phyloP scores from a whole-genome alignment of 2,329 filamentous ascomycete species.

The Clathrospora elynae region DNA sequence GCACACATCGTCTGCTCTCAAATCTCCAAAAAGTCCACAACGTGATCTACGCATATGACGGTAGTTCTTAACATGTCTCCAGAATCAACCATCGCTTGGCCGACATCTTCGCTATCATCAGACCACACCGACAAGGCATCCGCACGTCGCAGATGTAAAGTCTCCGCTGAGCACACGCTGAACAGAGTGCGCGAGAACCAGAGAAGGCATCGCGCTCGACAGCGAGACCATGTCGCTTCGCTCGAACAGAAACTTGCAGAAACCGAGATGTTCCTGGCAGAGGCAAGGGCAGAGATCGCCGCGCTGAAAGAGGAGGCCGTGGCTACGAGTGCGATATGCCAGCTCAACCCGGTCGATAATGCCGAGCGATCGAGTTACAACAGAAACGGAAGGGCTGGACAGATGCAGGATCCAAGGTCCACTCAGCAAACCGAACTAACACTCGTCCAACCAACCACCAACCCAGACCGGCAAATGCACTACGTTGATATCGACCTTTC shows the following conservation, averaged over 20 bases:
- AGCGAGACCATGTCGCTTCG: slow-evolving; percentile 49
- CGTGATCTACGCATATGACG: background rate
- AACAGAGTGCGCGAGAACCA: slow-evolving; percentile 59
- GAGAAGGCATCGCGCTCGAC: slow-evolving; percentile 56
- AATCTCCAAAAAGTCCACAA: background rate
- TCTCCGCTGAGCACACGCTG: slow-evolving; percentile 45
- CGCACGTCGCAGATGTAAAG: slow-evolving; percentile 25
- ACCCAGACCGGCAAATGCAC: slow-evolving; percentile 8
- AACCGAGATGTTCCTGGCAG: slow-evolving; percentile 32
- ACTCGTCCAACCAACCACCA: background rate
- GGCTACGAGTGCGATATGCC: slow-evolving; percentile 12
- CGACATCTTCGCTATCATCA: slow-evolving; percentile 16
- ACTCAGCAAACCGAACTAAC: slow-evolving; percentile 5
- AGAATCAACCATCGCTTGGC: slow-evolving; percentile 8
- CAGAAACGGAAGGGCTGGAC: background rate
- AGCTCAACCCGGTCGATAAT: slow-evolving; percentile 8
- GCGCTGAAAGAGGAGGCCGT: slow-evolving; percentile 28
- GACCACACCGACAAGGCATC: slow-evolving; percentile 14
- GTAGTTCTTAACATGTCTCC: slow-evolving; percentile 11
- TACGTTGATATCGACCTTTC: slow-evolving; percentile 18
- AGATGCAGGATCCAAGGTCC: background rate
- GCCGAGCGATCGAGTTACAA: background rate
- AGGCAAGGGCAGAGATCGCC: slow-evolving; percentile 35
- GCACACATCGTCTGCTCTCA: background rate
- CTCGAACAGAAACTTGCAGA: slow-evolving; percentile 47